Evolutionary conservation across 352 stramenopile genomes (phyloP).

Genomic region (Pythium folliculosum): DNA sequence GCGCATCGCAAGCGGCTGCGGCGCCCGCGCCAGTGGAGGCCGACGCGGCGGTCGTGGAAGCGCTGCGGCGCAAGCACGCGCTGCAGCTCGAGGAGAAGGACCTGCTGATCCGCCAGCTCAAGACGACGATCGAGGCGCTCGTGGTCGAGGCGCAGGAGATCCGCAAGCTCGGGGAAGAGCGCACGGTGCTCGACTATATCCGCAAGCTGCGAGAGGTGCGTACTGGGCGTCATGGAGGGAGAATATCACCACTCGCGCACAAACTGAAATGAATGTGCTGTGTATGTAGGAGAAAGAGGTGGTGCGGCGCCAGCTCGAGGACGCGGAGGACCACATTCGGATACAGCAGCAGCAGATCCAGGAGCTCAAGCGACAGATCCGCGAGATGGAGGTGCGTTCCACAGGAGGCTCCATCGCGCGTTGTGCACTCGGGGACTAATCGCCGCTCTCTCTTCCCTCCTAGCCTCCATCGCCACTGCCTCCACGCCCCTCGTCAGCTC

Average conservation of each 20-base stretch:
- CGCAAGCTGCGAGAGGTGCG: conserved; percentile 73
- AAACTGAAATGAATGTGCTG: neutral
- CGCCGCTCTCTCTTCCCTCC: too few species aligned
- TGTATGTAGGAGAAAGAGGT: conserved; percentile 57
- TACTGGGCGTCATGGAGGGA: neutral
- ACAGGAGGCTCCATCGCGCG: neutral
- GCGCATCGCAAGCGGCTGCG: neutral
- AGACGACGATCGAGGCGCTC: conserved; percentile 76
- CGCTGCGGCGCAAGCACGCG: conserved; percentile 27
- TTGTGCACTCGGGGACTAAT: too few species aligned
- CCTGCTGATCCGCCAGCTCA: conserved; percentile 75
- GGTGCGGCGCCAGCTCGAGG: conserved; percentile 66
- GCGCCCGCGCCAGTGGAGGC: neutral
- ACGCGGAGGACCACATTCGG: conserved; percentile 77
- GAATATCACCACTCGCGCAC: neutral
- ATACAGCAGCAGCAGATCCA: conserved; percentile 77
- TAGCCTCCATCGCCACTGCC: too few species aligned
- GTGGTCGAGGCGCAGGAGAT: conserved; percentile 77
- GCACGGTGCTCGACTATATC: conserved; percentile 82
- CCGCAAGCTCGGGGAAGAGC: conserved; percentile 77
- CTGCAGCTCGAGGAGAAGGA: conserved; percentile 86
- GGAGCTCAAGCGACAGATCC: conserved; percentile 75
- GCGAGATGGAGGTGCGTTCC: conserved; percentile 33
- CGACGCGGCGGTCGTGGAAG: conserved; percentile 2
- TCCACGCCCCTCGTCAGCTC: too few species aligned